These are phyloP conservation scores for Arachis monticola DNA, from an alignment of 331 rosid genomes.

Conservation along the genomic window DNA sequence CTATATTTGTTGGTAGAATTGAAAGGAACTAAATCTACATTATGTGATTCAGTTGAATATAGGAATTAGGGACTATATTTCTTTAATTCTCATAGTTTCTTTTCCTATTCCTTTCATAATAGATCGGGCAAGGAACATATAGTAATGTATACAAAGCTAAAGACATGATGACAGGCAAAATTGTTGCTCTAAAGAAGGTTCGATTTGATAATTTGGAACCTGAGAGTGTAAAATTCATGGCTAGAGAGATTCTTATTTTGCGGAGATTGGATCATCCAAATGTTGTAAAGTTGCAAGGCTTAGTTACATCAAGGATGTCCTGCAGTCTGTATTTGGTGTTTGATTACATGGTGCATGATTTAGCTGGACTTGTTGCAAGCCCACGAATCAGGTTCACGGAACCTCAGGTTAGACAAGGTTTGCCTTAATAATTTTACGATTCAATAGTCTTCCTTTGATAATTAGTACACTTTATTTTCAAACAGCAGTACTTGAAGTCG, in stretches of 20 bases:
- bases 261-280: slow-evolving; percentile 90
- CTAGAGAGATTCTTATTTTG: slow-evolving; percentile 91
- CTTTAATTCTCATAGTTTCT: neutral
- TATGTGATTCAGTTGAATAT: slow-evolving; percentile 23
- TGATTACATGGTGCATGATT: slow-evolving; percentile 94
- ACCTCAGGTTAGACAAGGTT: slow-evolving; percentile 81
- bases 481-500: slow-evolving; percentile 28
- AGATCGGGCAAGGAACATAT: slow-evolving; percentile 99
- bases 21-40: slow-evolving; percentile 11
- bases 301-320: slow-evolving; percentile 97
- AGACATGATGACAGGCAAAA: slow-evolving; percentile 80
- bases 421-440: slow-evolving; percentile 40
- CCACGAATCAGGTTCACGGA: slow-evolving; percentile 83
- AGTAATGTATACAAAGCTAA: slow-evolving; percentile 98
- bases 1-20: slow-evolving; percentile 5
- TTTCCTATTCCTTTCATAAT: slow-evolving; percentile 36
- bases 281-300: slow-evolving; percentile 93
- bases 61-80: slow-evolving; percentile 1
- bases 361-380: slow-evolving; percentile 98
- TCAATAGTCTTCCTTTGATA: slow-evolving; percentile 19
- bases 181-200: slow-evolving; percentile 98
- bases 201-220: slow-evolving; percentile 96
- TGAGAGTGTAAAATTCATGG: slow-evolving; percentile 97
- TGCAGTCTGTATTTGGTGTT: slow-evolving; percentile 96
- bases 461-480: slow-evolving; percentile 30